Percentiles rank a stretch among this genome's conserved stretches.
phyloP scores from a whole-genome alignment of 257 asterid genomes.

The Forsythia suspensa region DNA sequence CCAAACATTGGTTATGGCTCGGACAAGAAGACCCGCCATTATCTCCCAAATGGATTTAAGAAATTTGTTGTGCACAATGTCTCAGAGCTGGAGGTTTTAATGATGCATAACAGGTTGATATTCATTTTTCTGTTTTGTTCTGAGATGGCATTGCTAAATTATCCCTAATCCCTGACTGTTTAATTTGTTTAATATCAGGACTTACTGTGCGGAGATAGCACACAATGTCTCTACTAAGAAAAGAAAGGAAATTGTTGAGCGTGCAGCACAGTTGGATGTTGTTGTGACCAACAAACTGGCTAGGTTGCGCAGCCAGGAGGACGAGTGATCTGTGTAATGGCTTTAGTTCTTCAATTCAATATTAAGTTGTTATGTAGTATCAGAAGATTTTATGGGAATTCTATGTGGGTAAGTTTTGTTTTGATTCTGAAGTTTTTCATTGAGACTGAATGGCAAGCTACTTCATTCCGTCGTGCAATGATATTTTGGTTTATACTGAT shows the following conservation, averaged over 20 bases:
- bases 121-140: neutral
- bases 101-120: constrained; percentile 49
- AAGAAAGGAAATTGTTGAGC: constrained; percentile 45
- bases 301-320: constrained; percentile 55
- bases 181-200: constrained; percentile 12
- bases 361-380: neutral
- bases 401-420: constrained; percentile 6
- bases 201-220: constrained; percentile 41
- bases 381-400: neutral
- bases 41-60: constrained; percentile 52
- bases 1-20: constrained; percentile 58
- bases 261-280: constrained; percentile 49
- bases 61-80: constrained; percentile 48
- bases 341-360: neutral
- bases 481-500: neutral
- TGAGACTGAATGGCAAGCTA: neutral
- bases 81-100: constrained; percentile 44
- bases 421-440: neutral
- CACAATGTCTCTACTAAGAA: constrained; percentile 49
- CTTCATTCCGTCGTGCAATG: constrained; percentile 3
- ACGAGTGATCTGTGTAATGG: constrained; percentile 34
- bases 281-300: constrained; percentile 52
- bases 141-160: neutral
- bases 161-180: neutral
- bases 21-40: constrained; percentile 55